Base-by-base conservation (phyloP, 2,329 filamentous ascomycete genomes). In the Zymoseptoria ardabiliae region DNA sequence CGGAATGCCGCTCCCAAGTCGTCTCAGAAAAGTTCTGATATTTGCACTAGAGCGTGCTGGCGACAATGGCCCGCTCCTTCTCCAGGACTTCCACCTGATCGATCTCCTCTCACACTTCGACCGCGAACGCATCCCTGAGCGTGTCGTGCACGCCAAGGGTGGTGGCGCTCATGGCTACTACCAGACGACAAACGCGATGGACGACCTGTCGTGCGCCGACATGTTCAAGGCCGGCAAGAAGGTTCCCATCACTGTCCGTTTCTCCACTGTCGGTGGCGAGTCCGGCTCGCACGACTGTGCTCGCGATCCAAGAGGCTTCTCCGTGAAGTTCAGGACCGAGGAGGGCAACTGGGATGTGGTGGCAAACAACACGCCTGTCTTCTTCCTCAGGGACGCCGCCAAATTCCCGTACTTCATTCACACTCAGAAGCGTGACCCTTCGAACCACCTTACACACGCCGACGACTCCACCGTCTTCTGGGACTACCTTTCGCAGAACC, bases 251-350 rank as follows among this genome's bases (percentile, higher is more conserved):
- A 80, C 86, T 1, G 80, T 82, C 50, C 84, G 89, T 3, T 90
- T 91, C 74, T 90, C 87, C 0, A 91, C 88, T 1, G 88, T 91
- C 4, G 87, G 87, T 70, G 87, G 87, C 61, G 87, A 90, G 73
- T 84, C 83, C 59, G 87, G 87, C 6, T 89, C 85, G 3, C 80
- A 87, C 59, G 88, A 91, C 68, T 85, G 83, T 64, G 87, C 86
- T 30, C 83, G 88, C 60, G 88, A 91, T 65, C 87, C 87, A 9
- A 79, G 87, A 68, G 88, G 88, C 0, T 90, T 91, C 68, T 81
- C 86, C 1, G 78, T 89, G 63, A 91, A 90, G 75, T 87, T 91
- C 74, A 81, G 85, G 45, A 90, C 87, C 0, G 83, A 86, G 19
- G 84, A 90, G 66, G 87, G 87, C n/a, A 89, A 89, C 66, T 88